Conservation (phyloP, 179 eudicot species). For the Carnegiea gigantea region DNA sequence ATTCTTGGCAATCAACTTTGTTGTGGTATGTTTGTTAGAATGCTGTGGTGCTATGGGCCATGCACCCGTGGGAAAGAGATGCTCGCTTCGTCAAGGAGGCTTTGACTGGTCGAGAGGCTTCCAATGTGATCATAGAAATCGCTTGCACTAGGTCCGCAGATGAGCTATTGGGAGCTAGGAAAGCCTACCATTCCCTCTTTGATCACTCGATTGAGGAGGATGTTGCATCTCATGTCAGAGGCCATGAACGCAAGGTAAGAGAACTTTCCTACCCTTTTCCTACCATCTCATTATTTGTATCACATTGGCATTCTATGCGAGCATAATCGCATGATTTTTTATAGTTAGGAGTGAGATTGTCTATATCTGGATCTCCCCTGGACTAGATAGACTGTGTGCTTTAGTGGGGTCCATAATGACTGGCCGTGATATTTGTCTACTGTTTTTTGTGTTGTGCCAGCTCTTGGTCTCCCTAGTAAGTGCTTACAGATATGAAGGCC, state of each 20-base stretch:
- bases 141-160: slow-evolving; percentile 79
- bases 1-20: neutral
- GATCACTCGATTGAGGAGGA: slow-evolving; percentile 81
- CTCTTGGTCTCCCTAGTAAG: slow-evolving; percentile 76
- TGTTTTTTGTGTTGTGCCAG: slow-evolving; percentile 33
- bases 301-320: neutral
- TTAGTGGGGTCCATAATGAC: too few species aligned
- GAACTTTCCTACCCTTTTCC: neutral
- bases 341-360: too few species aligned
- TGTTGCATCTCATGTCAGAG: slow-evolving; percentile 46
- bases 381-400: too few species aligned
- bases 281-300: too few species aligned
- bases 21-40: slow-evolving; percentile 31
- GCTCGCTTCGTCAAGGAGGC: slow-evolving; percentile 70
- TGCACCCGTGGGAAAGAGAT: slow-evolving; percentile 98
- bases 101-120: slow-evolving; percentile 45
- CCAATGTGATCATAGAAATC: slow-evolving; percentile 45
- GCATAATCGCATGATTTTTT: too few species aligned
- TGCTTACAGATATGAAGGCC: slow-evolving; percentile 83
- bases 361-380: too few species aligned
- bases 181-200: slow-evolving; percentile 79
- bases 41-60: slow-evolving; percentile 67
- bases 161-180: slow-evolving; percentile 77
- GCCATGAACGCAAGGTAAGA: slow-evolving; percentile 50
- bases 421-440: too few species aligned